Evolutionary conservation across 2,329 filamentous ascomycete species (phyloP).

Genomic region (Penicillium oxalicum): DNA sequence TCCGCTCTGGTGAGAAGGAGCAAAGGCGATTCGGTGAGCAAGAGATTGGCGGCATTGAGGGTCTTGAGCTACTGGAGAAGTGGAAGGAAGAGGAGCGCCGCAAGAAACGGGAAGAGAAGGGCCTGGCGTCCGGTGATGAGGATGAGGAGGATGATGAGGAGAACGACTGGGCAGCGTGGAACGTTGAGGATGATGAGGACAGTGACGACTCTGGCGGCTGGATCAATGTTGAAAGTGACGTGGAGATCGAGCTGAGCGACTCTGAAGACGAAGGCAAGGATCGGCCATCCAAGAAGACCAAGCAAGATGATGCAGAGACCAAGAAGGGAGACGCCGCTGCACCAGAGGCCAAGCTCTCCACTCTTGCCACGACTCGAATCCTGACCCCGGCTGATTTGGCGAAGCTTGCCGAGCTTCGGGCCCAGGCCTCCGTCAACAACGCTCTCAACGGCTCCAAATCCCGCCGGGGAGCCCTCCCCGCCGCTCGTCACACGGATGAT

Average conservation of each 20-base stretch:
- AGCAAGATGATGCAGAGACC: slow-evolving; percentile 38
- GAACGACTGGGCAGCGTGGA: slow-evolving; percentile 55
- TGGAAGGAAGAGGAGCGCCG: slow-evolving; percentile 89
- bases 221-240: slow-evolving; percentile 84
- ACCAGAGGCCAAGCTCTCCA: slow-evolving; percentile 37
- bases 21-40: slow-evolving; percentile 79
- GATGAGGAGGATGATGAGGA: slow-evolving; percentile 58
- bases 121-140: slow-evolving; percentile 56
- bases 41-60: slow-evolving; percentile 75
- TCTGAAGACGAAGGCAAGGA: slow-evolving; percentile 62
- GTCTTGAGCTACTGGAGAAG: slow-evolving; percentile 80
- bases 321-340: slow-evolving; percentile 32
- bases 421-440: slow-evolving; percentile 65
- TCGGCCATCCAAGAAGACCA: slow-evolving; percentile 60
- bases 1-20: slow-evolving; percentile 68
- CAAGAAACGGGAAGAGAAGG: slow-evolving; percentile 64
- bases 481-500: slow-evolving; percentile 70
- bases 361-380: slow-evolving; percentile 85
- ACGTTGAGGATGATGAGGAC: slow-evolving; percentile 53
- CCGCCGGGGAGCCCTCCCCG: slow-evolving; percentile 43
- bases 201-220: slow-evolving; percentile 77
- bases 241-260: slow-evolving; percentile 66
- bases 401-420: slow-evolving; percentile 82
- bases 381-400: slow-evolving; percentile 93
- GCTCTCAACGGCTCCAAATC: slow-evolving; percentile 42